Percentiles rank a stretch among this genome's conserved stretches.
phyloP scores from a whole-genome alignment of 2,329 filamentous ascomycete species.

The Beauveria scarabaeidicola region DNA sequence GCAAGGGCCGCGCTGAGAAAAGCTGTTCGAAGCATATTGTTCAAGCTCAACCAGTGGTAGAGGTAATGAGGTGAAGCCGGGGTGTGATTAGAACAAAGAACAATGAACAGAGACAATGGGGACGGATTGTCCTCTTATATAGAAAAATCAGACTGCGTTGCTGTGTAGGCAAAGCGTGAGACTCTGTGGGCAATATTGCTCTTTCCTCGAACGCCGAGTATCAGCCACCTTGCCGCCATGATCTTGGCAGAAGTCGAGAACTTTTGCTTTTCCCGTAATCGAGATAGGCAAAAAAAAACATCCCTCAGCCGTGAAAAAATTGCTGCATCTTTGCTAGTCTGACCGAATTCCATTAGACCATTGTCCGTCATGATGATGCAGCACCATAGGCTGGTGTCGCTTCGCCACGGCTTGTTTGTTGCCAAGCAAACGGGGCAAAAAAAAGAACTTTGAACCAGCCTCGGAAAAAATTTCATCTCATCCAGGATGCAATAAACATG shows the following conservation, averaged over 20 bases:
- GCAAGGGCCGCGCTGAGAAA: conserved; percentile 13
- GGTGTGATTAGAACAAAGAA: not conserved
- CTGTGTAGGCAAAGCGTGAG: not conserved
- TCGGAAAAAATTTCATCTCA: not conserved
- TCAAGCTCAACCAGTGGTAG: not conserved
- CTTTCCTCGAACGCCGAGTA: not conserved
- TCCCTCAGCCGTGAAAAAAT: not conserved
- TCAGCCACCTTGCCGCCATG: not conserved
- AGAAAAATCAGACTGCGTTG: not conserved
- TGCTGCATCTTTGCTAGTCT: not conserved
- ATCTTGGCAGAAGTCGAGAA: not conserved
- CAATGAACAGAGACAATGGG: not conserved
- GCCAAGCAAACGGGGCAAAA: not conserved
- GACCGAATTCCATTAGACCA: not conserved
- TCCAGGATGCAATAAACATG: not conserved
- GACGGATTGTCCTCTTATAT: not conserved
- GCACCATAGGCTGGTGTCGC: conserved; percentile 1
- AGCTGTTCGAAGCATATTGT: conserved; percentile 2
- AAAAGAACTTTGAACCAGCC: too few species aligned
- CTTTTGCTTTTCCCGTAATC: not conserved
- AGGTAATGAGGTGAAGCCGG: not conserved
- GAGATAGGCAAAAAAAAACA: too few species aligned
- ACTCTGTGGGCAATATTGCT: not conserved
- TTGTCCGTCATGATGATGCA: not conserved
- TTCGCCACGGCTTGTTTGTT: conserved; percentile 7